A percentile compares a stretch with the other conserved stretches of the same genome.
Conservation (phyloP, 2,329 filamentous ascomycete species). For the Fusarium sp. region DNA sequence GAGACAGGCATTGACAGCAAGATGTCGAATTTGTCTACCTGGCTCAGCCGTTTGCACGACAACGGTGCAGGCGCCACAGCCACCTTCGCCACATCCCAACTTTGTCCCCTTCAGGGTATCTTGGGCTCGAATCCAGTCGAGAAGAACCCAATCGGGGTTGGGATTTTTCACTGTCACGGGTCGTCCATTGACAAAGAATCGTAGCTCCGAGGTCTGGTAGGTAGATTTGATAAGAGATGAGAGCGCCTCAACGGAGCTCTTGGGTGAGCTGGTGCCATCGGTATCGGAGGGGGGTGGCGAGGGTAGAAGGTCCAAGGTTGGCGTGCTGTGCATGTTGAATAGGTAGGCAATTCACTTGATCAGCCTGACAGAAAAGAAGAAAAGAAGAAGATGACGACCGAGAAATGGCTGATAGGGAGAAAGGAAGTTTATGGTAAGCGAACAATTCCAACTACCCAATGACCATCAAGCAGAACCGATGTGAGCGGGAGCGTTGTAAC, state of each 20-base stretch:
- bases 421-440: not conserved
- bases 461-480: not conserved
- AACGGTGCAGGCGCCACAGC: slow-evolving; percentile 91
- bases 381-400: no score
- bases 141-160: slow-evolving; percentile 48
- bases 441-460: not conserved
- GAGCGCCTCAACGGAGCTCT: not conserved
- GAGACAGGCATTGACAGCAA: slow-evolving; percentile 90
- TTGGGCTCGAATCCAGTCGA: slow-evolving; percentile 44
- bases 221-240: slow-evolving; percentile 32
- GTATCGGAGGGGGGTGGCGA: not conserved
- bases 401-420: not conserved
- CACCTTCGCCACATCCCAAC: slow-evolving; percentile 80
- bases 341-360: not conserved
- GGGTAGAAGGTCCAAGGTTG: not conserved
- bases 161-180: slow-evolving; percentile 40
- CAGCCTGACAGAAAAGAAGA: not conserved
- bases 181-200: slow-evolving; percentile 47
- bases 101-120: slow-evolving; percentile 31
- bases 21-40: slow-evolving; percentile 88
- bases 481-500: not conserved
- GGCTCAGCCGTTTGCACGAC: slow-evolving; percentile 89
- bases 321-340: not conserved
- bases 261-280: not conserved
- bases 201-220: slow-evolving; percentile 50